Conservation (phyloP, 345 rosid species). For the Eucalyptus virginea region DNA sequence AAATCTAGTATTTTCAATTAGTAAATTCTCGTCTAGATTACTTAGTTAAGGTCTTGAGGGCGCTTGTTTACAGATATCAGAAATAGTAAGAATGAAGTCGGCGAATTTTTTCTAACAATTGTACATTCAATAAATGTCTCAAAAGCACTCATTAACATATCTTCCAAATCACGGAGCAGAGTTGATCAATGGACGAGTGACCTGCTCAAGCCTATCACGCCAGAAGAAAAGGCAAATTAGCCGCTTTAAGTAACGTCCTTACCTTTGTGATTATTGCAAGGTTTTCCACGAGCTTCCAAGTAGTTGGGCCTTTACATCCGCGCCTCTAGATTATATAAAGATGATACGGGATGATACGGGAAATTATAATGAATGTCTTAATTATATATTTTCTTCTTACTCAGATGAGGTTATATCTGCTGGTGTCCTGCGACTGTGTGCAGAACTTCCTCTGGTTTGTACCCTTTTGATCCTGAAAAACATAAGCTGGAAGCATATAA, state of each 20-base stretch:
- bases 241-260: not conserved
- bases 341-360: not conserved
- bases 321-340: not conserved
- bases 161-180: not conserved
- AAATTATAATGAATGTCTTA: not conserved
- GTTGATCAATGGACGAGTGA: not conserved
- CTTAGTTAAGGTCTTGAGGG: not conserved
- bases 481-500: not conserved
- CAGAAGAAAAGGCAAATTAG: not conserved
- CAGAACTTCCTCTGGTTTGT: not conserved
- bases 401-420: not conserved
- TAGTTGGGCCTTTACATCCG: not conserved
- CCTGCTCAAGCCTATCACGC: not conserved
- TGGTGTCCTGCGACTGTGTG: not conserved
- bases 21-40: not conserved
- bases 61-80: too few species aligned
- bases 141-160: not conserved
- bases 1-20: not conserved
- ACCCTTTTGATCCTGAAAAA: not conserved
- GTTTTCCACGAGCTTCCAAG: not conserved
- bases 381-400: not conserved
- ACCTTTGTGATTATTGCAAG: not conserved
- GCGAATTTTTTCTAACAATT: not conserved
- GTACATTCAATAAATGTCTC: not conserved
- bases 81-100: not conserved